Percentiles rank a stretch among this genome's conserved stretches.
Conservation (phyloP, 495 filamentous ascomycete genomes). For the Aspergillus sclerotioniger region DNA sequence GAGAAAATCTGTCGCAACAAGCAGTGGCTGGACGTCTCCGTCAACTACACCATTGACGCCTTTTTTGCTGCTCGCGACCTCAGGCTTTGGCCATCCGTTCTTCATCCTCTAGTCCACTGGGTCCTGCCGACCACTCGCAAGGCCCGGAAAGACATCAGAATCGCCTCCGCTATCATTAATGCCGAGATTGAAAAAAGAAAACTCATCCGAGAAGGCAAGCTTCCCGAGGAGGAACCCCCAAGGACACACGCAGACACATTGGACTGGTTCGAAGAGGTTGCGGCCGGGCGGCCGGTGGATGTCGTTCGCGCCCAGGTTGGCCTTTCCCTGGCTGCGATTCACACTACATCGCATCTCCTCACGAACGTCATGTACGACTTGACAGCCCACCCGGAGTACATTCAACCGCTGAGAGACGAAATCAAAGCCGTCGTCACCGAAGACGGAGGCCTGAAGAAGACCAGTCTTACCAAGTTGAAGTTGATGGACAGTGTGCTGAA, state of each 20-base stretch:
- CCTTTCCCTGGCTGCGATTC: conserved; percentile 44
- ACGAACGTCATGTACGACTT: conserved; percentile 45
- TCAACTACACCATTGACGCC: conserved; percentile 56
- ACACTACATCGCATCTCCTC: conserved; percentile 42
- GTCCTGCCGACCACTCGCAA: conserved; percentile 31
- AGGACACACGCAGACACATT: conserved; percentile 29
- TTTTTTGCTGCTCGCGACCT: conserved; percentile 37
- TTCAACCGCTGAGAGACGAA: conserved; percentile 39
- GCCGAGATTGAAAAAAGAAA: conserved; percentile 30
- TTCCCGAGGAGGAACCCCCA: conserved; percentile 18
- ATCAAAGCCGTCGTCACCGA: conserved; percentile 31
- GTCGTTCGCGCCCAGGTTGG: conserved; percentile 28
- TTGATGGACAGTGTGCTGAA: conserved; percentile 48
- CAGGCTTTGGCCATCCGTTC: conserved; percentile 33
- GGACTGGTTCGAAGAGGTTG: conserved; percentile 36
- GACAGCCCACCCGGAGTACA: conserved; percentile 33
- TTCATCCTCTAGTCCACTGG: conserved; percentile 38
- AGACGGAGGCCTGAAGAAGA: conserved; percentile 46
- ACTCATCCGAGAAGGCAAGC: conserved; percentile 25
- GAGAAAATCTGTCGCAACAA: conserved; percentile 49
- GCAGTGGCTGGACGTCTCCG: conserved; percentile 56
- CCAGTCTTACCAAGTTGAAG: conserved; percentile 47
- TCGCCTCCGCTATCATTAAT: conserved; percentile 31
- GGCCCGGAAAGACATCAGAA: conserved; percentile 26
- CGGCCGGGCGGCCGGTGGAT: conserved; percentile 22